Evolutionary conservation across 2,329 filamentous ascomycete species (phyloP).

Genomic region (Aureobasidium mangrovei): DNA sequence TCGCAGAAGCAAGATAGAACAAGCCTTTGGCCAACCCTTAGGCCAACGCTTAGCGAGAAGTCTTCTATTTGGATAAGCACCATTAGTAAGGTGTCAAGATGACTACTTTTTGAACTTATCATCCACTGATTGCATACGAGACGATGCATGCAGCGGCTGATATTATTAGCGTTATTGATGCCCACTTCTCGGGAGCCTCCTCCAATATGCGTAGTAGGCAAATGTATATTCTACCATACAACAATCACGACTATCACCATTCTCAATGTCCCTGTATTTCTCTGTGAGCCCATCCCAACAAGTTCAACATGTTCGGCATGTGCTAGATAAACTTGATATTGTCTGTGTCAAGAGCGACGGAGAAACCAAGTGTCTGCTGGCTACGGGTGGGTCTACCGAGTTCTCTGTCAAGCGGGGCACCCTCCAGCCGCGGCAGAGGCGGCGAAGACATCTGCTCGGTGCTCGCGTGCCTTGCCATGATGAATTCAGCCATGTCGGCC

Average conservation of each 20-base stretch:
- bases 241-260: too few relatives aligned
- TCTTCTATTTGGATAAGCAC: background rate
- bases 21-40: background rate
- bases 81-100: constrained; percentile 1
- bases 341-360: too few relatives aligned
- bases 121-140: background rate
- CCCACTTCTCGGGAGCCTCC: background rate
- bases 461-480: constrained; percentile 3
- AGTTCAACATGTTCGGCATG: background rate
- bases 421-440: background rate
- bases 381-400: too few relatives aligned
- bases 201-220: too few relatives aligned
- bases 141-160: background rate
- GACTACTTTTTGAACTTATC: background rate
- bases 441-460: background rate
- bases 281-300: too few relatives aligned
- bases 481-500: background rate
- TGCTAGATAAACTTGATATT: too few relatives aligned
- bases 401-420: background rate
- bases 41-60: constrained; percentile 1
- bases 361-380: too few relatives aligned
- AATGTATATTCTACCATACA: too few relatives aligned
- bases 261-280: too few relatives aligned
- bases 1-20: too few relatives aligned
- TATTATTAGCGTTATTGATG: background rate